Conservation (phyloP, 441 rosid species). For the Populus trichocarpa region DNA sequence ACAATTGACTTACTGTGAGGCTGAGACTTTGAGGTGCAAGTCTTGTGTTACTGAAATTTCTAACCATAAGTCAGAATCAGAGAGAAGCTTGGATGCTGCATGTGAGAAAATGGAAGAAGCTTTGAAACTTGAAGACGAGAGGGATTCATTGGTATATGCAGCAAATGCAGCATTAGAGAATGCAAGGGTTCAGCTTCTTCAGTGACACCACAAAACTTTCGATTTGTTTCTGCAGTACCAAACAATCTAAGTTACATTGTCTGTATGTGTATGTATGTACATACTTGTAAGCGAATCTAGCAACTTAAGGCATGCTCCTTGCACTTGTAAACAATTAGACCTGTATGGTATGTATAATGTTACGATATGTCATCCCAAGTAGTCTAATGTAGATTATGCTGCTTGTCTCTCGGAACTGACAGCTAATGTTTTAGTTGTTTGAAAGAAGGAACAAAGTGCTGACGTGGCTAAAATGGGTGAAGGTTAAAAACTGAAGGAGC, state of each 20-base stretch:
- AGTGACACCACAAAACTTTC: not conserved
- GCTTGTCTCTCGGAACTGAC: no score
- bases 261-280: not conserved
- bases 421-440: no score
- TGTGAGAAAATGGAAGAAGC: constrained; percentile 20
- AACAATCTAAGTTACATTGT: not conserved
- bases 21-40: constrained; percentile 28
- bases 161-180: constrained; percentile 21
- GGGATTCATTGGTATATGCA: constrained; percentile 13
- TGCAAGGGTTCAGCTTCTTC: constrained; percentile 17
- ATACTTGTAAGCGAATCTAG: not conserved
- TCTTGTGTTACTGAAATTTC: constrained; percentile 12
- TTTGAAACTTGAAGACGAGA: constrained; percentile 21
- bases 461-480: no score
- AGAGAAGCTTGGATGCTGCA: constrained; percentile 21
- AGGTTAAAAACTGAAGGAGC: no score
- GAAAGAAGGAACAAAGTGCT: no score
- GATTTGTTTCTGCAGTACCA: not conserved
- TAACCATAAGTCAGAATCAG: constrained; percentile 22
- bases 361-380: not conserved
- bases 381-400: not conserved
- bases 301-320: not conserved
- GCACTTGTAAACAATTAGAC: not conserved
- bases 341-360: not conserved
- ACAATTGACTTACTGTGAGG: constrained; percentile 21